Conservation (phyloP, 192 early-diverging fungal species). For the Rhizophagus clarus region DNA sequence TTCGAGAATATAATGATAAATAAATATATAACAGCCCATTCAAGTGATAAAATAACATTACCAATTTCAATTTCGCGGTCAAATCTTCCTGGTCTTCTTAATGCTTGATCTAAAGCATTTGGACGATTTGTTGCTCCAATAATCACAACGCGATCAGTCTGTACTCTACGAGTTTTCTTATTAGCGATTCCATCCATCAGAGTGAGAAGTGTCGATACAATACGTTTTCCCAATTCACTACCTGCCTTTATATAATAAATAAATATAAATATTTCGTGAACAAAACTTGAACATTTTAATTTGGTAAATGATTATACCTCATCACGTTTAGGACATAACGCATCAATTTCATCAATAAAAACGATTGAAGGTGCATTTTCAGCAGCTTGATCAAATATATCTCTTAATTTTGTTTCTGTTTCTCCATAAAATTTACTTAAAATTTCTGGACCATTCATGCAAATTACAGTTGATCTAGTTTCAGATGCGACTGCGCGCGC, state of each 20-base stretch:
- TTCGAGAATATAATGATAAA: not conserved
- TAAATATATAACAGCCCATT: not conserved
- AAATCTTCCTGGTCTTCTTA: conserved; percentile 92
- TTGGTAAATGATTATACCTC: conserved; percentile 48
- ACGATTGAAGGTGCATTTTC: conserved; percentile 79
- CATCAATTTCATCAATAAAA: conserved; percentile 95
- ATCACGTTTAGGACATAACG: conserved; percentile 86
- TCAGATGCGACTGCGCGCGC: conserved; percentile 85
- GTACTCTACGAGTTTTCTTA: conserved; percentile 24
- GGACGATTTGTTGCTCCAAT: conserved; percentile 95
- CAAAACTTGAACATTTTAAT: not conserved
- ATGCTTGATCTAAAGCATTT: conserved; percentile 82
- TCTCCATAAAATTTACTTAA: conserved; percentile 92
- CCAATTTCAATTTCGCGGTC: conserved; percentile 97
- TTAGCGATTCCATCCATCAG: conserved; percentile 81
- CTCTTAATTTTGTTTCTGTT: conserved; percentile 84
- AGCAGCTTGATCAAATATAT: conserved; percentile 73
- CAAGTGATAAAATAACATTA: conserved; percentile 1
- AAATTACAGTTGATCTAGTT: conserved; percentile 70
- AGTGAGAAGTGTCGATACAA: conserved; percentile 92
- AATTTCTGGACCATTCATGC: conserved; percentile 92
- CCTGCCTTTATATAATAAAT: conserved; percentile 47
- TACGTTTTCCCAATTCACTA: conserved; percentile 84
- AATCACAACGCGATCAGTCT: conserved; percentile 67
- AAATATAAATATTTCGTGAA: not conserved